Evolutionary conservation across 2,329 filamentous ascomycete genomes (phyloP).

Genomic region (Phaeoacremonium minimum): DNA sequence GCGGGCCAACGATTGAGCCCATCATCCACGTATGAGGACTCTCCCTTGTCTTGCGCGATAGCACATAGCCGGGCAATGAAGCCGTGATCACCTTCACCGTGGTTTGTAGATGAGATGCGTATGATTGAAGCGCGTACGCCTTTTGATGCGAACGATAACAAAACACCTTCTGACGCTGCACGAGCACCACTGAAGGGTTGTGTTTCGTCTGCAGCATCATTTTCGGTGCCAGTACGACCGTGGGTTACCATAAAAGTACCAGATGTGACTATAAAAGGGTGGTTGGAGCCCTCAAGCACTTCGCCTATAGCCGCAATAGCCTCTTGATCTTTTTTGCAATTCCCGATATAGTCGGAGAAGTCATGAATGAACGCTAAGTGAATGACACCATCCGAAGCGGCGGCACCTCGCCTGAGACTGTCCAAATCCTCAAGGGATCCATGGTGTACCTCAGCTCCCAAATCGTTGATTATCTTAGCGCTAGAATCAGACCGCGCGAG

Average conservation of each 20-base stretch:
- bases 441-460: constrained; percentile 24
- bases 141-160: constrained; percentile 16
- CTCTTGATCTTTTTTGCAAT: constrained; percentile 20
- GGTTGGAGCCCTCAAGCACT: constrained; percentile 21
- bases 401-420: constrained; percentile 23
- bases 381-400: constrained; percentile 28
- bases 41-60: constrained; percentile 18
- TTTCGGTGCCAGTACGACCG: constrained; percentile 22
- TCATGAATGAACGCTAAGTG: constrained; percentile 37
- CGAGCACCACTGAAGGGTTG: constrained; percentile 9
- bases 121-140: constrained; percentile 27
- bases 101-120: constrained; percentile 31
- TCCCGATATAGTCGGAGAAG: constrained; percentile 25
- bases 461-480: constrained; percentile 18
- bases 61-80: constrained; percentile 11
- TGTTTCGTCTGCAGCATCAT: constrained; percentile 13
- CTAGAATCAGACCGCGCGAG: constrained; percentile 29
- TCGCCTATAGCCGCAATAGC: constrained; percentile 30
- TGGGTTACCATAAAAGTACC: constrained; percentile 25
- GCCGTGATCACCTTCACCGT: constrained; percentile 21
- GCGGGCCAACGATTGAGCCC: constrained; percentile 30
- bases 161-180: constrained; percentile 17
- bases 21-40: constrained; percentile 26
- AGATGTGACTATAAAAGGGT: constrained; percentile 28
- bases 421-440: constrained; percentile 29